Percentiles rank a stretch among this genome's conserved stretches.
These are phyloP conservation scores for Parietichytrium sp. DNA, from an alignment of 108 stramenopile genomes.

Conservation along the genomic window DNA sequence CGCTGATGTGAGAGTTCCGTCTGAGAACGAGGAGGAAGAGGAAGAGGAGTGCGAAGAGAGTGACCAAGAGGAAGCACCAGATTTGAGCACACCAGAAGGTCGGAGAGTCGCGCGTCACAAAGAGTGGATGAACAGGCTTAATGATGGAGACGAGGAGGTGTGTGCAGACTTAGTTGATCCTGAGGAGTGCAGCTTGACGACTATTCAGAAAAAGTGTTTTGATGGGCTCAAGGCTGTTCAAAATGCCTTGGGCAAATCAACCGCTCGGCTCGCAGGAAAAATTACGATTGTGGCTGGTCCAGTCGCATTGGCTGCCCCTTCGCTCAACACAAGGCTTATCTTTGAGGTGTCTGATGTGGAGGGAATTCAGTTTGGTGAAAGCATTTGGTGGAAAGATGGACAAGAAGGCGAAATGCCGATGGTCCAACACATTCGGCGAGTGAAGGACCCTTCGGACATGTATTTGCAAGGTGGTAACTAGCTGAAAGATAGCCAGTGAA, in stretches of 20 bases:
- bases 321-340: not conserved
- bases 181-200: not conserved
- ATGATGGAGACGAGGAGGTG: not conserved
- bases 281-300: not conserved
- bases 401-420: not conserved
- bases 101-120: not conserved
- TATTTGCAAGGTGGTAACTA: slow-evolving; percentile 24
- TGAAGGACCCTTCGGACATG: not conserved
- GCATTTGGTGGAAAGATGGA: not conserved
- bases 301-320: slow-evolving; percentile 13
- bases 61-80: not conserved
- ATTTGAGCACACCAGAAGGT: not conserved
- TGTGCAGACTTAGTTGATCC: not conserved
- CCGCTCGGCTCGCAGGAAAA: not conserved
- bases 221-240: not conserved
- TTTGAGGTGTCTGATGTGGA: not conserved
- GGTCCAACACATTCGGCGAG: slow-evolving; percentile 15
- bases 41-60: not conserved
- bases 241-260: not conserved
- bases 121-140: not conserved
- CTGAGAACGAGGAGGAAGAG: not conserved
- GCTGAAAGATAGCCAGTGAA: too few relatives aligned
- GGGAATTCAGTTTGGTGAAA: slow-evolving; percentile 19
- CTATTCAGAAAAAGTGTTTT: slow-evolving; percentile 19
- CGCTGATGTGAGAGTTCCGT: slow-evolving; percentile 8